Evolutionary conservation across 1,139 yeast species (phyloP).

Genomic region (Entelexis sorbosivorans): DNA sequence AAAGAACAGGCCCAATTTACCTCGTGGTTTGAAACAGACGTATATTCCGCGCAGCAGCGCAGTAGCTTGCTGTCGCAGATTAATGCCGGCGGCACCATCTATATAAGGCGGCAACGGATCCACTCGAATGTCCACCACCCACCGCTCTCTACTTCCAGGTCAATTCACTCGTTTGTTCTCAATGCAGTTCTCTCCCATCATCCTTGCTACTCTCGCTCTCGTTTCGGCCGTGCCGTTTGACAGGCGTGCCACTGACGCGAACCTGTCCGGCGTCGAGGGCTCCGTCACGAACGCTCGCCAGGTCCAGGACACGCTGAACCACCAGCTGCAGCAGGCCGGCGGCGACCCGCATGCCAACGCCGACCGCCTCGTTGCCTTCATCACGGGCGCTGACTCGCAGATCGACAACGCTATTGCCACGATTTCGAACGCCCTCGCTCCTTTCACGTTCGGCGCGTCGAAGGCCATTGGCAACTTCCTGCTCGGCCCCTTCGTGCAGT

Average conservation of each 20-base stretch:
- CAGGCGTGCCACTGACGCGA: slow-evolving; percentile 10
- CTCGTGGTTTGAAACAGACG: background rate
- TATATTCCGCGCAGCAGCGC: background rate
- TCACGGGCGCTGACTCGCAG: slow-evolving; percentile 30
- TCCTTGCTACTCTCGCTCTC: slow-evolving; percentile 15
- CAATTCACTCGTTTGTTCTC: background rate
- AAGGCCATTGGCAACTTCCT: slow-evolving; percentile 24
- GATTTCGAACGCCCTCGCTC: slow-evolving; percentile 23
- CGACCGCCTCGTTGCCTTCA: slow-evolving; percentile 25
- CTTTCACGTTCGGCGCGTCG: slow-evolving; percentile 26
- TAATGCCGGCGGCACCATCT: background rate
- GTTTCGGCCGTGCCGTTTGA: slow-evolving; percentile 11
- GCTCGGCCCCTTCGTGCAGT: slow-evolving; percentile 29
- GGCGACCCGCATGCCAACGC: slow-evolving; percentile 23
- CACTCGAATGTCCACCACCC: background rate
- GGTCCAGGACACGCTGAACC: slow-evolving; percentile 25
- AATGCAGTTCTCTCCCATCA: slow-evolving; percentile 10
- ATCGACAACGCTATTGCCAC: slow-evolving; percentile 24
- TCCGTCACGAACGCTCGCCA: slow-evolving; percentile 26
- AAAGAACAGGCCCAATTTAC: too few species aligned
- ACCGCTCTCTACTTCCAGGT: background rate
- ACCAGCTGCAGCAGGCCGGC: slow-evolving; percentile 22
- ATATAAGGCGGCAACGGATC: background rate
- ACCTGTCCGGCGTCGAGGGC: slow-evolving; percentile 16
- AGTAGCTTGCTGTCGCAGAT: too few species aligned